Conservation (phyloP, 2,329 filamentous ascomycete genomes). For the Pseudocercospora crystallina region DNA sequence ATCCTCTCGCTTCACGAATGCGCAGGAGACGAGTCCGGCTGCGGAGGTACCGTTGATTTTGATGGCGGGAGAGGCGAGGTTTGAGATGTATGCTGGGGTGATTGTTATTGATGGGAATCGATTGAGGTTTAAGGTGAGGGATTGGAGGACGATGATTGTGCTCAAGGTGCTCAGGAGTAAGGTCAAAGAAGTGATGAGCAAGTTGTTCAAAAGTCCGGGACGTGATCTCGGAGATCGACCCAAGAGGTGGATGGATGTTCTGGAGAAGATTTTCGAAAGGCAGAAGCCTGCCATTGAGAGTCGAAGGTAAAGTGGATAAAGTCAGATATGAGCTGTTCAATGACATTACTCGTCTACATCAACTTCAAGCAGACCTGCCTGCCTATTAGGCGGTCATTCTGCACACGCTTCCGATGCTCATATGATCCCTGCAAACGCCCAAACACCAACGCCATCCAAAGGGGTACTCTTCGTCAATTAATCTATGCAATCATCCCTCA, state of each 20-base stretch:
- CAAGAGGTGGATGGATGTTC: conserved; percentile 43
- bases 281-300: conserved; percentile 6
- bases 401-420: too few relatives aligned
- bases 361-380: too few relatives aligned
- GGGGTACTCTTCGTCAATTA: too few relatives aligned
- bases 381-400: too few relatives aligned
- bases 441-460: background rate
- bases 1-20: conserved; percentile 78
- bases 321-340: too few relatives aligned
- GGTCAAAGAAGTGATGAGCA: conserved; percentile 72
- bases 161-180: conserved; percentile 75
- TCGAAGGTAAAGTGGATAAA: background rate
- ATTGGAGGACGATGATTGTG: conserved; percentile 91
- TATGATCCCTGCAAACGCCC: background rate
- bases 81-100: conserved; percentile 86
- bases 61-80: conserved; percentile 84
- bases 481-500: conserved; percentile 5
- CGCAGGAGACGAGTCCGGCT: conserved; percentile 71
- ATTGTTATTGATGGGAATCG: conserved; percentile 85
- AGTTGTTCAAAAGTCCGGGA: conserved; percentile 61
- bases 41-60: conserved; percentile 77
- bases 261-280: conserved; percentile 32
- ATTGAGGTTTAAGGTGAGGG: conserved; percentile 75
- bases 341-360: too few relatives aligned
- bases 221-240: conserved; percentile 40